Evolutionary conservation across 116 monocot genomes (phyloP).

Genomic region (Zostera marina): DNA sequence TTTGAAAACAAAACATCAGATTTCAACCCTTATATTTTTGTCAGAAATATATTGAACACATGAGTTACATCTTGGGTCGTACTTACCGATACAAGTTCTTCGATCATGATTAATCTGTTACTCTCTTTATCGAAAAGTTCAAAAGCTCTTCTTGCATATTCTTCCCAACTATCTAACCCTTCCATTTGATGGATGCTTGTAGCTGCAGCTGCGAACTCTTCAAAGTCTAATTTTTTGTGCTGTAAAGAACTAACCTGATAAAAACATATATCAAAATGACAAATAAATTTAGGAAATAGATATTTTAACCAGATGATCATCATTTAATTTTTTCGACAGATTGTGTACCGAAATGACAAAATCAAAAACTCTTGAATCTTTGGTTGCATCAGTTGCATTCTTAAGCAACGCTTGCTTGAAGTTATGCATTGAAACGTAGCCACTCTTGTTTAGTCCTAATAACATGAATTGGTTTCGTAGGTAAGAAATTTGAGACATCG

Average conservation of each 20-base stretch:
- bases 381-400: constrained; percentile 59
- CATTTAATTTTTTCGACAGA: too few species aligned
- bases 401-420: constrained; percentile 56
- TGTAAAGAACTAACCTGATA: constrained; percentile 61
- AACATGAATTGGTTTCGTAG: constrained; percentile 49
- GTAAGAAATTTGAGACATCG: constrained; percentile 40
- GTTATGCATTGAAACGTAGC: constrained; percentile 49
- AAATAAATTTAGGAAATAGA: neutral
- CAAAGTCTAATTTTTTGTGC: constrained; percentile 59
- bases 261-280: too few species aligned
- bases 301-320: too few species aligned
- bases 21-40: neutral
- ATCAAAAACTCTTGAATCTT: constrained; percentile 51
- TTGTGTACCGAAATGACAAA: constrained; percentile 42
- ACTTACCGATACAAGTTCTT: constrained; percentile 68
- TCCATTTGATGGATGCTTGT: constrained; percentile 72
- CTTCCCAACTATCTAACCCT: constrained; percentile 56
- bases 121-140: constrained; percentile 70
- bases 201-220: constrained; percentile 66
- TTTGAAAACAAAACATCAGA: neutral
- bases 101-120: constrained; percentile 56
- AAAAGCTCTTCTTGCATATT: constrained; percentile 41
- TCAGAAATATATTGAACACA: neutral
- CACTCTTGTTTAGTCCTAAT: constrained; percentile 61
- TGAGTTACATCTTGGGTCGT: neutral